phyloP scores from a whole-genome alignment of 768 basidiomycete species.

The Mycena metata region DNA sequence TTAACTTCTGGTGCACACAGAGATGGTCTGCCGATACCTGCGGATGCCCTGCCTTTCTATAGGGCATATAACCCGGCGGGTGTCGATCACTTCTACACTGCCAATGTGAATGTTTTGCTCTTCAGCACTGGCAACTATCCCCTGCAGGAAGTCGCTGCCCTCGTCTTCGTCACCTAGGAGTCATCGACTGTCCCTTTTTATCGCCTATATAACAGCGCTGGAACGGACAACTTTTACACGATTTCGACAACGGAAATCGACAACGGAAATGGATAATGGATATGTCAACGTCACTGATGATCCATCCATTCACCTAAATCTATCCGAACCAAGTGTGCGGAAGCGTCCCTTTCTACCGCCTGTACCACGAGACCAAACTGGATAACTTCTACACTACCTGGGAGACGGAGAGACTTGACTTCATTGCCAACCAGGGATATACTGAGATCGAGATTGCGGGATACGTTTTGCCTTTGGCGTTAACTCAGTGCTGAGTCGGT shows the following conservation, averaged over 20 bases:
- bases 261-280: slow-evolving; percentile 26
- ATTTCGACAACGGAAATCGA: slow-evolving; percentile 31
- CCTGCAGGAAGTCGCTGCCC: slow-evolving; percentile 4
- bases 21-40: neutral
- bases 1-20: neutral
- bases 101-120: neutral
- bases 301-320: too few species aligned
- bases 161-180: slow-evolving; percentile 12
- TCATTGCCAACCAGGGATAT: too few species aligned
- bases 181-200: slow-evolving; percentile 37
- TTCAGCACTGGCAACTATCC: neutral
- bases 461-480: too few species aligned
- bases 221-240: slow-evolving; percentile 40
- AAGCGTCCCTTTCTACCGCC: too few species aligned
- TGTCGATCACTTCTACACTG: neutral
- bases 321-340: too few species aligned
- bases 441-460: too few species aligned
- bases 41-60: too few species aligned
- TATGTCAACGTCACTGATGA: slow-evolving; percentile 27
- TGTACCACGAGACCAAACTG: too few species aligned
- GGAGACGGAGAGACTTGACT: too few species aligned
- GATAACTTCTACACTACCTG: too few species aligned
- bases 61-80: neutral
- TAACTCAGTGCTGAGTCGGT: too few species aligned
- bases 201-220: slow-evolving; percentile 33